These are phyloP conservation scores for Elaphomyces granulatus DNA, from an alignment of 495 filamentous ascomycete genomes.

Conservation along the genomic window DNA sequence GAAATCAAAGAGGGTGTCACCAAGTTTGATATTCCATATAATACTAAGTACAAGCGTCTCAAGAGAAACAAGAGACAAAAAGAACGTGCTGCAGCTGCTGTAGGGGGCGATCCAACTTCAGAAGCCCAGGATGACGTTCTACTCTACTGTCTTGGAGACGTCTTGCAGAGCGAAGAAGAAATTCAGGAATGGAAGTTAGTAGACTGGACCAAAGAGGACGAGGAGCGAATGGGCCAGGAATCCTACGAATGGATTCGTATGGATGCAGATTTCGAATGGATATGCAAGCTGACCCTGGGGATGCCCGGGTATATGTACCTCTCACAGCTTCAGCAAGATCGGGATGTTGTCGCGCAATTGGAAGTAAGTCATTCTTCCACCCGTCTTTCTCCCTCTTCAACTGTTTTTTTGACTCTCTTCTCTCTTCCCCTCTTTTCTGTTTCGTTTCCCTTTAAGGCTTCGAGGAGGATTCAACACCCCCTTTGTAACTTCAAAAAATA, in stretches of 20 bases:
- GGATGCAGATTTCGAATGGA: constrained; percentile 98
- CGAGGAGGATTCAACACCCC: constrained; percentile 3
- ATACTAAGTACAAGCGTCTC: constrained; percentile 96
- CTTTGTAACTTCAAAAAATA: too few species aligned
- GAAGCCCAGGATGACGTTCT: constrained; percentile 73
- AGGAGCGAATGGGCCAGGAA: constrained; percentile 82
- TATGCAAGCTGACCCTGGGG: constrained; percentile 60
- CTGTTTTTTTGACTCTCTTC: constrained; percentile 12
- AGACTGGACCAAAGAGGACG: constrained; percentile 79
- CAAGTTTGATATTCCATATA: constrained; percentile 89
- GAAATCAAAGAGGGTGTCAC: constrained; percentile 76
- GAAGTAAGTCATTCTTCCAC: constrained; percentile 38
- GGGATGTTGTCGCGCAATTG: constrained; percentile 89
- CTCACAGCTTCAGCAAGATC: constrained; percentile 92
- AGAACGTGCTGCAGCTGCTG: constrained; percentile 52
- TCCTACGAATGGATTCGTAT: constrained; percentile 98
- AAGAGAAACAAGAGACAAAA: constrained; percentile 83
- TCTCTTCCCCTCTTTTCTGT: too few species aligned
- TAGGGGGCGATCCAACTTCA: constrained; percentile 41
- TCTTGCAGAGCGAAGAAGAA: constrained; percentile 70
- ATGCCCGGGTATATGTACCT: constrained; percentile 95
- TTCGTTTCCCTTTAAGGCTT: not conserved
- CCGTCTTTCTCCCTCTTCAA: not conserved
- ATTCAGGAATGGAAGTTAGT: constrained; percentile 65
- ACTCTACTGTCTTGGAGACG: constrained; percentile 86